Evolutionary conservation across 768 basidiomycete genomes (phyloP), one percentile per base, ranked within the genome.

Genomic region (Xerocomellus chrysenteron): DNA sequence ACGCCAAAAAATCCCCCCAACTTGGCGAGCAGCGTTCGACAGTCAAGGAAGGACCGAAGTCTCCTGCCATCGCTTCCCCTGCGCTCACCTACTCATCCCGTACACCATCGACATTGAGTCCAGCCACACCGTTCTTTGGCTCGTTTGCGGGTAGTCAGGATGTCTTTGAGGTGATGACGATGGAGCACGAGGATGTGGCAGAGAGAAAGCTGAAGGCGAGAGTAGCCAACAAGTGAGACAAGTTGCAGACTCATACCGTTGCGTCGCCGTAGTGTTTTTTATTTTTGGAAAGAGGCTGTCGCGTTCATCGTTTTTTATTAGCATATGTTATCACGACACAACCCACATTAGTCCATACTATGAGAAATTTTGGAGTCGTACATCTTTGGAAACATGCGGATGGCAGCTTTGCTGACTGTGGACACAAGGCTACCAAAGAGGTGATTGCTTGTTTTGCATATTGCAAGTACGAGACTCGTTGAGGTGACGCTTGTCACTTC

Each of bases 101-200:
- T 43, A 84, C 86, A 28, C 82, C 85, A 16, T 82, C 84, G 39
- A 86, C 84, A 30, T 75, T 87, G 52, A 88, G 87, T 65, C 87
- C 87, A 17, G 80, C 85, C 12, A 88, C 86, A 12, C 86, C 86
- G 12, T 88, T 87, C 73, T 84, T 87, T 70, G 81, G 82, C 28
- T 81, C 82, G 9, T 87, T 88, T 65, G 47, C 47, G 19, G 53
- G 67, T 21, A 56, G 60, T 32, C 64, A 68, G 49, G 75, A 74
- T 26, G 58, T 51, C 24, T 77, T 74, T 57, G 73, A 71, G 19
- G 59, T 55, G 32, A 41, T 63, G 60, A 54, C 59, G 36, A 54
- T 56, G 43, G 69, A 65, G 24, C 56, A 41, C 39, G 67, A 73
- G 24, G 68, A 64, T 5, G 44, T 50, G 37, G 28, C 56, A 1